phyloP scores from a whole-genome alignment of 2,329 filamentous ascomycete genomes.

The Sporothrix pallida region DNA sequence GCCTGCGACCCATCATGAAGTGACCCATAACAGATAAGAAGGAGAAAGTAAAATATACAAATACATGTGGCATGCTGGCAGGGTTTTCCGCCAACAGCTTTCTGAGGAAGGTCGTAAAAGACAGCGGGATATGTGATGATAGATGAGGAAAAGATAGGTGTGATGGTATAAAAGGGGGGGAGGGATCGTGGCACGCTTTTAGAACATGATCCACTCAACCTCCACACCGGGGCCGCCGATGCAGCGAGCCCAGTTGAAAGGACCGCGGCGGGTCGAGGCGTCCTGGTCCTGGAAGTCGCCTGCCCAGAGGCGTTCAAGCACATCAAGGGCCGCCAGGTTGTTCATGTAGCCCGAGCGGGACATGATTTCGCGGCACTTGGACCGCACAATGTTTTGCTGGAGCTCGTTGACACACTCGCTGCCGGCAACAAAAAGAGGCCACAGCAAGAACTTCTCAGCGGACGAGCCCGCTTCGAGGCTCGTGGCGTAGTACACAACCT shows the following conservation, averaged over 20 bases:
- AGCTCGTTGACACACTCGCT: constrained; percentile 84
- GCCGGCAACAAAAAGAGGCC: constrained; percentile 89
- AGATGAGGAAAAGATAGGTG: background rate
- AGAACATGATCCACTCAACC: constrained; percentile 72
- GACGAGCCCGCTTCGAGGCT: constrained; percentile 73
- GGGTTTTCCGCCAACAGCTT: background rate
- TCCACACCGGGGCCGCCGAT: constrained; percentile 62
- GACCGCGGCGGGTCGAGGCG: constrained; percentile 50
- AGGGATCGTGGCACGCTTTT: background rate
- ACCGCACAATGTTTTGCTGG: constrained; percentile 78
- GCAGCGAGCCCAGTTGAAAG: constrained; percentile 64
- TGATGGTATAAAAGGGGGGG: no score
- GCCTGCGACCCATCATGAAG: constrained; percentile 9
- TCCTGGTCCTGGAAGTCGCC: constrained; percentile 55
- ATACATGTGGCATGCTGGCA: constrained; percentile 15
- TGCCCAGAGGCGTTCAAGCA: constrained; percentile 84
- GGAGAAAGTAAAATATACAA: background rate
- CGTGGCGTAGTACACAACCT: constrained; percentile 82
- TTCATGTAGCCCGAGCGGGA: constrained; percentile 91
- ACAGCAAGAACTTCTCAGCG: constrained; percentile 87
- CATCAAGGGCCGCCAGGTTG: constrained; percentile 83
- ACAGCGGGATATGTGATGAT: background rate
- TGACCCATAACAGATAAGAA: background rate
- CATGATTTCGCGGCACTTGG: constrained; percentile 84
- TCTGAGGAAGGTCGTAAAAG: background rate